Conservation (phyloP, 78 protist genomes). For the Emiliania huxleyi region DNA sequence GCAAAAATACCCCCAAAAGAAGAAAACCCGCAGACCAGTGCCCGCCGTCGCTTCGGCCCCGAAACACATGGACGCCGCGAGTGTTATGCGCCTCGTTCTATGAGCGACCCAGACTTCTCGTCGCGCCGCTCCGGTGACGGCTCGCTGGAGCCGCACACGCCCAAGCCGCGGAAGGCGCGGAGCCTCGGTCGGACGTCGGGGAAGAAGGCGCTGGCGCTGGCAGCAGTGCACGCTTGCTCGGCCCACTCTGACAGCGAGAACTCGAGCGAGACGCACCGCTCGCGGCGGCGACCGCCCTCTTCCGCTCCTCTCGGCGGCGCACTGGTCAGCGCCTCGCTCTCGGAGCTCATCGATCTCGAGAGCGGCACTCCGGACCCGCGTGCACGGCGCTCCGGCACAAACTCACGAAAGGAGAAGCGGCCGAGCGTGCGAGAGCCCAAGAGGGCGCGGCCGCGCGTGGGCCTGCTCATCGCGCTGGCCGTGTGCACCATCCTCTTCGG, state of each 20-base stretch:
- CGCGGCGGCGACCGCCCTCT: neutral
- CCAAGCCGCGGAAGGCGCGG: neutral
- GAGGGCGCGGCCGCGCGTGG: neutral
- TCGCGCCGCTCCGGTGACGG: no score
- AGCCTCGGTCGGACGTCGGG: neutral
- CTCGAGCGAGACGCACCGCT: neutral
- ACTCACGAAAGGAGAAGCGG: neutral
- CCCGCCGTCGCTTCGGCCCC: no score
- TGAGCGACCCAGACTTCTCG: no score
- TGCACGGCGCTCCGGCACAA: neutral
- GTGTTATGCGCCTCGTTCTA: no score
- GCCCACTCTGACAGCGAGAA: no score
- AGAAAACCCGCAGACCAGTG: no score
- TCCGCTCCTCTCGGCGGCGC: neutral
- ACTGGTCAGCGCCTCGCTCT: neutral
- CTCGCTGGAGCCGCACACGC: neutral
- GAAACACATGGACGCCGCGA: no score
- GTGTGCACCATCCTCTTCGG: neutral
- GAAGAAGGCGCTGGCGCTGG: neutral
- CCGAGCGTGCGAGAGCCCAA: neutral
- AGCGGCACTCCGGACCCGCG: neutral
- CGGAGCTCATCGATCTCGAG: neutral
- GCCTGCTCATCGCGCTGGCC: neutral
- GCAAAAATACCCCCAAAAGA: no score
- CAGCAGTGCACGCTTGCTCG: no score